Evolutionary conservation across 2,329 filamentous ascomycete genomes (phyloP).

Genomic region (Cercospora nicotianae): DNA sequence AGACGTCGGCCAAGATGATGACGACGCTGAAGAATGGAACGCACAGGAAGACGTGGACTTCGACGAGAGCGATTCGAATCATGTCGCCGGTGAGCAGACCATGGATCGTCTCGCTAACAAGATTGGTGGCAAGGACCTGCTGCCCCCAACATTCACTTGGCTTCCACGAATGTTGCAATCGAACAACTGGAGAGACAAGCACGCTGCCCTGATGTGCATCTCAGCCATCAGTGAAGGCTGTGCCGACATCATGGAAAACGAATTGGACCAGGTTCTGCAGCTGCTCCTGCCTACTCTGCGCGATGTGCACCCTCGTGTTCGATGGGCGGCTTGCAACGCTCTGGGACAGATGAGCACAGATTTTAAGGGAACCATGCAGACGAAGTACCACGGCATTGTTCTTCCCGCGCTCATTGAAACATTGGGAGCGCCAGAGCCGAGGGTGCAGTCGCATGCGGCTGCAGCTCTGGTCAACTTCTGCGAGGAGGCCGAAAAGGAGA

Average conservation of each 20-base stretch:
- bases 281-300: conserved; percentile 89
- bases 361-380: conserved; percentile 97
- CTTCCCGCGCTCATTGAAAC: conserved; percentile 91
- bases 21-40: conserved; percentile 93
- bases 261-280: conserved; percentile 89
- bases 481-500: conserved; percentile 91
- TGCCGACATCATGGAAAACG: conserved; percentile 90
- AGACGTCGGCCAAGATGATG: conserved; percentile 89
- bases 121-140: conserved; percentile 86
- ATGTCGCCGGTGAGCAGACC: conserved; percentile 95
- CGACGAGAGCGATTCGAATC: conserved; percentile 95
- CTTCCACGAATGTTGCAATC: conserved; percentile 97
- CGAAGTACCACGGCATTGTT: conserved; percentile 85
- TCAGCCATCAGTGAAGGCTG: conserved; percentile 98
- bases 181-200: conserved; percentile 88
- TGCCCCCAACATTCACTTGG: conserved; percentile 95
- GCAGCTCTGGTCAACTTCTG: conserved; percentile 99
- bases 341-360: conserved; percentile 99
- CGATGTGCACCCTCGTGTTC: conserved; percentile 88
- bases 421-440: conserved; percentile 81
- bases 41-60: conserved; percentile 89
- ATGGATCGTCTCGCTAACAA: conserved; percentile 98
- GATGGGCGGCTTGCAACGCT: conserved; percentile 96
- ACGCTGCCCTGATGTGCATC: conserved; percentile 97
- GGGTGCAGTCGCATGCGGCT: conserved; percentile 94